A percentile compares a stretch with the other conserved stretches of the same genome.
Conservation (phyloP, 2,329 filamentous ascomycete species). For the Diaporthe batatas region DNA sequence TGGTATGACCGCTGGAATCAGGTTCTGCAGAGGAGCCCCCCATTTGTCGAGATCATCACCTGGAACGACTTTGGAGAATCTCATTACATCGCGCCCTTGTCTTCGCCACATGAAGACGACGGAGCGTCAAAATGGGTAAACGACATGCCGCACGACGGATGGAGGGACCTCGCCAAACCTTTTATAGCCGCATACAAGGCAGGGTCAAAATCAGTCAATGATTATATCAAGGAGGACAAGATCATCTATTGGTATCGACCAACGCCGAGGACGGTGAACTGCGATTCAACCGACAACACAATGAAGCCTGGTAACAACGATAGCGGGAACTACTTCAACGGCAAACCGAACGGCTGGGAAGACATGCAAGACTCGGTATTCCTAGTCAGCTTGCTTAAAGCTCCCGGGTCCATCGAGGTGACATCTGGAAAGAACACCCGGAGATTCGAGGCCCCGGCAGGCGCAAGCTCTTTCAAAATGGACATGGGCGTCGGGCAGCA, state of each 20-base stretch:
- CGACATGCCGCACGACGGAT: slow-evolving; percentile 62
- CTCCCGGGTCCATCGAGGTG: slow-evolving; percentile 58
- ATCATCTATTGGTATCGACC: slow-evolving; percentile 70
- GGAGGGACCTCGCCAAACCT: slow-evolving; percentile 66
- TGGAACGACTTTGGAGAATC: slow-evolving; percentile 44
- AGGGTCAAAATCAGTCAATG: slow-evolving; percentile 53
- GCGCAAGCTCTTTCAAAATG: slow-evolving; percentile 58
- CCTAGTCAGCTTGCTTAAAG: slow-evolving; percentile 63
- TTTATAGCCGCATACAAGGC: slow-evolving; percentile 68
- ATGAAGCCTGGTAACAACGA: slow-evolving; percentile 58
- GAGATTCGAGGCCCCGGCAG: slow-evolving; percentile 61
- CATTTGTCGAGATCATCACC: slow-evolving; percentile 42
- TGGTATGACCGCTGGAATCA: slow-evolving; percentile 42
- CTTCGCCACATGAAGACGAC: slow-evolving; percentile 40
- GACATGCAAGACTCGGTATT: slow-evolving; percentile 65
- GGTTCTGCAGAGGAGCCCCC: slow-evolving; percentile 33
- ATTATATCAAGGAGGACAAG: slow-evolving; percentile 61
- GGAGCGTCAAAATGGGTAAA: slow-evolving; percentile 45
- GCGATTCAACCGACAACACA: slow-evolving; percentile 66
- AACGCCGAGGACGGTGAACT: slow-evolving; percentile 59
- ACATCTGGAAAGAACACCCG: slow-evolving; percentile 58
- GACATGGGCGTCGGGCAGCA: slow-evolving; percentile 63
- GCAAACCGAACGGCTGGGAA: slow-evolving; percentile 64
- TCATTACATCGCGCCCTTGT: slow-evolving; percentile 42
- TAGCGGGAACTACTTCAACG: slow-evolving; percentile 65